phyloP scores from a whole-genome alignment of 257 asterid species.

The Solanum chiquidenum region DNA sequence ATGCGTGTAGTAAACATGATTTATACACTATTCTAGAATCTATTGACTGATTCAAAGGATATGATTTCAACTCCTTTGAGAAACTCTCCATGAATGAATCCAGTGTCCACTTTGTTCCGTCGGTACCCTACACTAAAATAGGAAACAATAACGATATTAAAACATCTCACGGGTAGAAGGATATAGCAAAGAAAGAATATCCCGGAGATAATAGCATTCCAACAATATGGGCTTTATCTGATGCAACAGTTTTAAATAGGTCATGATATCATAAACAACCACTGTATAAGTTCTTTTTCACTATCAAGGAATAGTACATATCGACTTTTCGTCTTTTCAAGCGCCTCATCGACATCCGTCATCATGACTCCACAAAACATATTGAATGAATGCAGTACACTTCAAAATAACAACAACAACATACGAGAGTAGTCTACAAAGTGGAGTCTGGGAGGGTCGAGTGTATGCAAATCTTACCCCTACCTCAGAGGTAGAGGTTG shows the following conservation, averaged over 20 bases:
- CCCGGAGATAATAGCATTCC: background rate
- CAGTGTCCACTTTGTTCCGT: background rate
- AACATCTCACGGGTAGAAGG: background rate
- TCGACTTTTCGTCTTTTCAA: background rate
- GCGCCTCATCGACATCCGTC: background rate
- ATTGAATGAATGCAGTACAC: background rate
- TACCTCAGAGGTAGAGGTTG: background rate
- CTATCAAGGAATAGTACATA: background rate
- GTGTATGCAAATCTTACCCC: background rate
- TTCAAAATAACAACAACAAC: background rate
- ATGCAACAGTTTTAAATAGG: background rate
- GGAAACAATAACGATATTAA: background rate
- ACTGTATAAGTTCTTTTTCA: background rate
- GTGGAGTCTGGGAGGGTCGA: background rate
- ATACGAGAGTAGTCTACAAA: background rate
- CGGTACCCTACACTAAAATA: background rate
- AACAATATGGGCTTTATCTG: background rate
- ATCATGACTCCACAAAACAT: background rate
- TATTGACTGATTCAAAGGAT: background rate
- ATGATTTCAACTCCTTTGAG: background rate
- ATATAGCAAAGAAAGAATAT: background rate
- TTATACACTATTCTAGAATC: background rate
- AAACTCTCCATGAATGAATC: background rate
- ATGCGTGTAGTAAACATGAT: background rate
- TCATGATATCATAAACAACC: background rate